Evolutionary conservation across 2,329 filamentous ascomycete species (phyloP), one percentile per base, ranked within the genome.

Genomic region (Uncinocarpus reesii): DNA sequence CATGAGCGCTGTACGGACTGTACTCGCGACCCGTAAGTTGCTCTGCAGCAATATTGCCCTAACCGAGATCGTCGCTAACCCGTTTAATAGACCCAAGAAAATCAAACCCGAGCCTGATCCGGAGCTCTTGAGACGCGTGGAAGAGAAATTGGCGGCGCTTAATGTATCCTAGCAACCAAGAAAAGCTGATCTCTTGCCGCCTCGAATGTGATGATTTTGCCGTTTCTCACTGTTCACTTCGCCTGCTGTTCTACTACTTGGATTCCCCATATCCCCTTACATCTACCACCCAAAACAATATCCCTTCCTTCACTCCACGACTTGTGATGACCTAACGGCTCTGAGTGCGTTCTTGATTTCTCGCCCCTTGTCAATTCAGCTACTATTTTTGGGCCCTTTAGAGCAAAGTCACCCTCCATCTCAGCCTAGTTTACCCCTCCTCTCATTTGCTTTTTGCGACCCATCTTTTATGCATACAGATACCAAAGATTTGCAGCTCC

Each of bases 1-100:
- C 66, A 72, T 48, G 62, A 60, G 28, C 68, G 66, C 47, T 66
- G 69, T 48, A 55, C 61, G 20, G 58, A 65, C 28, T 70, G 68
- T 47, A 64, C 62, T 56, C 60, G 68, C 49, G 63, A 67, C 44
- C 64, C 69, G 68, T 70, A 64, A 42, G 64, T 67, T 13, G 34
- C 16, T 18, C 28, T 16, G 4, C 23, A 18, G 4, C 13, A 21
- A 5, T 6, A 7, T 44, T 10, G 7, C 7, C 5, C 15, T n/a
- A 10, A 26, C 11, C 23, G 4, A 29, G 13, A 13, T 32, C n/a
- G 32, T 36, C 31, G 45, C 44, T 48, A 48, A 49, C 24, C 29
- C 26, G 16, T 38, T 45, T 37, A 10, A 43, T 51, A 70, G 67
- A 37, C 66, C 67, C 1, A 68, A 68, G 51, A 68, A 63, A 49